Conservation (phyloP, 495 filamentous ascomycete species). For the Bathelium albidoporum region DNA sequence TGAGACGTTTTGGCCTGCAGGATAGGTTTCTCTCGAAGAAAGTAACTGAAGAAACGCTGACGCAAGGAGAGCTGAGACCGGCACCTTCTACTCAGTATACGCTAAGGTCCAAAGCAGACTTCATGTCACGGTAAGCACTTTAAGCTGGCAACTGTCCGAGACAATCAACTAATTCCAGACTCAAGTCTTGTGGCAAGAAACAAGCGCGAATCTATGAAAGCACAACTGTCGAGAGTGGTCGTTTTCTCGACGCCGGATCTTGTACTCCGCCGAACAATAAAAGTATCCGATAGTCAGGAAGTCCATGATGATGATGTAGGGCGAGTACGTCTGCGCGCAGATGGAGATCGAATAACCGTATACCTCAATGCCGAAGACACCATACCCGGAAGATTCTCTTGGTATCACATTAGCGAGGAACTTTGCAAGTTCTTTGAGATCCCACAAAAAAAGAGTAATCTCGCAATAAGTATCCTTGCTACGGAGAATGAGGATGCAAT, state of each 20-base stretch:
- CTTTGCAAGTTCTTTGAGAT: conserved; percentile 1
- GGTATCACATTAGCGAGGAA: conserved; percentile 1
- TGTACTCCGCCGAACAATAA: background rate
- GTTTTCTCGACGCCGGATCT: conserved; percentile 2
- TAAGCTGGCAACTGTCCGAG: background rate
- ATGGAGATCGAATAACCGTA: background rate
- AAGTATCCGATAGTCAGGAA: background rate
- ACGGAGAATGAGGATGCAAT: background rate
- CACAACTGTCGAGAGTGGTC: background rate
- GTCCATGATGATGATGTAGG: background rate
- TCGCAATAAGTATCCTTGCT: conserved; percentile 1
- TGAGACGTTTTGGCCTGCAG: background rate
- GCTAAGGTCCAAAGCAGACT: conserved; percentile 7
- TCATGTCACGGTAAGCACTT: conserved; percentile 3
- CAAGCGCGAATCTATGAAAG: background rate
- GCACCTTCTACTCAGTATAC: background rate
- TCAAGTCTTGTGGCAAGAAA: background rate
- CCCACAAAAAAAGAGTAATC: background rate
- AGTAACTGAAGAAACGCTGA: background rate
- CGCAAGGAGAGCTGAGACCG: background rate
- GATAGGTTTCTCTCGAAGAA: background rate
- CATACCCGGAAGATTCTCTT: background rate
- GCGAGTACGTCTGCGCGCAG: background rate
- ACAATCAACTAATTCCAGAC: background rate
- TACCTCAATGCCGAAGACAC: background rate